Conservation (phyloP, 306 rosid species). For the Glycine soja region DNA sequence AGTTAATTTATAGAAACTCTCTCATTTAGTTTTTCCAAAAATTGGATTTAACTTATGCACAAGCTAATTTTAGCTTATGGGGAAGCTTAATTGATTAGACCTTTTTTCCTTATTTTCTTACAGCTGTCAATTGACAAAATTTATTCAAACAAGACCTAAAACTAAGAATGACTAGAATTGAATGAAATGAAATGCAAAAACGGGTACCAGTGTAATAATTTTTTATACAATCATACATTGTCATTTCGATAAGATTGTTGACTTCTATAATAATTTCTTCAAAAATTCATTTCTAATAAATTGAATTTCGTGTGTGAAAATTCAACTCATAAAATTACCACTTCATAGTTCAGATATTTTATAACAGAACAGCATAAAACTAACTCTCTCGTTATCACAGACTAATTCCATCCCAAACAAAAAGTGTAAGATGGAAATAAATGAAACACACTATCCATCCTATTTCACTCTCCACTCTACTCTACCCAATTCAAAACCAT, state of each 20-base stretch:
- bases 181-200: neutral
- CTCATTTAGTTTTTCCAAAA: neutral
- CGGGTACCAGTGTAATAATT: no score
- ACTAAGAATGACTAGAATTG: neutral
- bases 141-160: neutral
- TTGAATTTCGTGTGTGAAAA: neutral
- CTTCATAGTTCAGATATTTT: neutral
- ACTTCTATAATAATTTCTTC: neutral
- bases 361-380: neutral
- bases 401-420: neutral
- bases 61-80: neutral
- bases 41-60: no score
- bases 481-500: neutral
- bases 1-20: neutral
- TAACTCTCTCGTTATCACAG: neutral
- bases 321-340: neutral
- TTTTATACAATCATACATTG: neutral
- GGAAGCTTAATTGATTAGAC: neutral
- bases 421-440: no score
- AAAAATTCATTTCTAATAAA: neutral
- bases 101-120: neutral
- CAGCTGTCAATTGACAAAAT: neutral
- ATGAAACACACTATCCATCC: neutral
- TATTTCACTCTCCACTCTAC: neutral
- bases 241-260: neutral